Conservation (phyloP, 139 green algal genomes). For the Ettlia oleoabundans region DNA sequence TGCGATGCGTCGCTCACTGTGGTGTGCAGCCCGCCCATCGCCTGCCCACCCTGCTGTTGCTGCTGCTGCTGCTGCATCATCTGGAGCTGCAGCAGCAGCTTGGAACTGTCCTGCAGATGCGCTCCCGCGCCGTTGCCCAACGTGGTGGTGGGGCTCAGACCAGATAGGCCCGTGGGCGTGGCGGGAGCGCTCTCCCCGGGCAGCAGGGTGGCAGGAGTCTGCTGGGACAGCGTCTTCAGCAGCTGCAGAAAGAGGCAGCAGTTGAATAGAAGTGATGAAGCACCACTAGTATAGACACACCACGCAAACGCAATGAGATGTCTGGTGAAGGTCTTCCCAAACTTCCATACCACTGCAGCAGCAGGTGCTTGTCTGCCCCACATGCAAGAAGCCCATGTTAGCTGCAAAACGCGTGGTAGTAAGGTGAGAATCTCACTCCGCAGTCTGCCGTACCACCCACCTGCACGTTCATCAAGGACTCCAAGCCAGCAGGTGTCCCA, state of each 20-base stretch:
- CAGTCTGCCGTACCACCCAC: too few relatives aligned
- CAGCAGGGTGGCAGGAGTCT: neutral
- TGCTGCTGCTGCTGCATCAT: slow-evolving; percentile 40
- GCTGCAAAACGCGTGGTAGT: too few relatives aligned
- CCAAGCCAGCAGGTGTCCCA: neutral
- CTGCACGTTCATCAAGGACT: slow-evolving; percentile 19
- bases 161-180: slow-evolving; percentile 8
- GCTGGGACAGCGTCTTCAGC: slow-evolving; percentile 19
- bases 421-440: too few relatives aligned
- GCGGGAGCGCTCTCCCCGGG: neutral
- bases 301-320: too few relatives aligned
- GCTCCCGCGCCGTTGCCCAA: neutral
- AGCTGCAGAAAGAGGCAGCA: too few relatives aligned
- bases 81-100: slow-evolving; percentile 26
- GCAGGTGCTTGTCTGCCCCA: too few relatives aligned
- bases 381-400: too few relatives aligned
- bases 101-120: neutral
- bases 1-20: slow-evolving; percentile 27
- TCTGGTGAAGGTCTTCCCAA: too few relatives aligned
- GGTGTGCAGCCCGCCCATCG: slow-evolving; percentile 24
- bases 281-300: too few relatives aligned
- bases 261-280: too few relatives aligned
- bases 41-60: slow-evolving; percentile 55
- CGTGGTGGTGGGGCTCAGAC: neutral
- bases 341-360: too few relatives aligned